These are phyloP conservation scores for Tagetes erecta DNA, from an alignment of 129 eudicot genomes.

Conservation along the genomic window DNA sequence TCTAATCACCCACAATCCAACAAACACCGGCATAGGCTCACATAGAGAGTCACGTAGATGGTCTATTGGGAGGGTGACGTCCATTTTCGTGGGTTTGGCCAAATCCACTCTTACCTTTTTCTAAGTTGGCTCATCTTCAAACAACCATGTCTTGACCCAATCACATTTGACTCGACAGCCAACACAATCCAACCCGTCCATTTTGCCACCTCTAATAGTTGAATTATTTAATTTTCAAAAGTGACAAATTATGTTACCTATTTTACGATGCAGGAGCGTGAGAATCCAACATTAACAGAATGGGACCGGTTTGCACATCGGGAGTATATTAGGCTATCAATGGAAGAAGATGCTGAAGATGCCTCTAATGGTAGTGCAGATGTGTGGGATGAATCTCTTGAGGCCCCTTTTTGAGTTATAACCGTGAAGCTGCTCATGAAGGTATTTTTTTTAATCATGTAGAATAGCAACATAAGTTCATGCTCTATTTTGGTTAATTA, in stretches of 20 bases:
- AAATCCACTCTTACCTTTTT: too few species aligned
- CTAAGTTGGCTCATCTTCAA: too few species aligned
- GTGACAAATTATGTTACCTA: neutral
- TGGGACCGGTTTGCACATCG: slow-evolving; percentile 99
- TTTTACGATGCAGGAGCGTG: slow-evolving; percentile 68
- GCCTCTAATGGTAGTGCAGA: slow-evolving; percentile 88
- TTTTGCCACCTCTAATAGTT: neutral
- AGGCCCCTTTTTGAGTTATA: slow-evolving; percentile 72
- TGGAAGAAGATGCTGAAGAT: slow-evolving; percentile 87
- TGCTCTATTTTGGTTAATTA: neutral
- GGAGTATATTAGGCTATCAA: slow-evolving; percentile 80
- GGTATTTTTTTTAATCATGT: neutral
- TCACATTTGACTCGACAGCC: too few species aligned
- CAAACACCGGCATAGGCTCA: too few species aligned
- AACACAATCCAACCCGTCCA: too few species aligned
- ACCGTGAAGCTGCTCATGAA: slow-evolving; percentile 33
- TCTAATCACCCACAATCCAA: too few species aligned
- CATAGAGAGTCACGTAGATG: too few species aligned
- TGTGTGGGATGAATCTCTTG: slow-evolving; percentile 89
- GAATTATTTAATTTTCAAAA: neutral
- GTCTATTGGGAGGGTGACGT: too few species aligned
- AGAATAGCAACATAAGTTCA: neutral
- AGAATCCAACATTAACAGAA: slow-evolving; percentile 93
- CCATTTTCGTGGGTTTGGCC: too few species aligned
- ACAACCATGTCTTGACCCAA: too few species aligned